A percentile compares a stretch with the other conserved stretches of the same genome.
These are phyloP conservation scores for Corymbia maculata DNA, from an alignment of 345 rosid species.

Conservation along the genomic window DNA sequence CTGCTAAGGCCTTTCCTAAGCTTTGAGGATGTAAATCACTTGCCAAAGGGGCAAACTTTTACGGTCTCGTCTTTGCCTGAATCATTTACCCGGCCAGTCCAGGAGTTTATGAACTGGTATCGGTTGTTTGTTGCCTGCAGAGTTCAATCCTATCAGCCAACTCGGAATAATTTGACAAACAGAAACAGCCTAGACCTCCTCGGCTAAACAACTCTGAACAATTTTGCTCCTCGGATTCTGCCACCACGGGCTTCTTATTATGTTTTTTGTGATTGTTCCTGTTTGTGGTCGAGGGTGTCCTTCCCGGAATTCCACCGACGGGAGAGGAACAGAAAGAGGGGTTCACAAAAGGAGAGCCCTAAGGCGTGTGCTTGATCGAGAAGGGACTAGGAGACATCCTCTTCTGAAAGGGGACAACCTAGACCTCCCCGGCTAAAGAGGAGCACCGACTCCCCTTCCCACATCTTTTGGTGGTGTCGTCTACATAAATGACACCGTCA, in stretches of 20 bases:
- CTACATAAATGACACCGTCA: constrained; percentile 80
- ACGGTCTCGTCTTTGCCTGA: too few relatives aligned
- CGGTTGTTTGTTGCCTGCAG: neutral
- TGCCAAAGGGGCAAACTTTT: too few relatives aligned
- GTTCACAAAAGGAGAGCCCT: constrained; percentile 59
- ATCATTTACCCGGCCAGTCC: neutral
- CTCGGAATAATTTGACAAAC: neutral
- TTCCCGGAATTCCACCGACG: constrained; percentile 45
- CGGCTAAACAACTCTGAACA: too few relatives aligned
- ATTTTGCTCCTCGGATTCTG: constrained; percentile 33
- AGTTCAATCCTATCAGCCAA: neutral
- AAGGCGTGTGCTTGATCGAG: constrained; percentile 55
- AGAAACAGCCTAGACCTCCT: neutral
- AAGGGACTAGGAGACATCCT: constrained; percentile 61
- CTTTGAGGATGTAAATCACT: too few relatives aligned
- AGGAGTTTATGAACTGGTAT: neutral
- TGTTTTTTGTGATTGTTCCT: constrained; percentile 26
- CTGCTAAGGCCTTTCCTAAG: too few relatives aligned
- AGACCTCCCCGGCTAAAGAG: constrained; percentile 53
- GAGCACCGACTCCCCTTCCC: constrained; percentile 48
- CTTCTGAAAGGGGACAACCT: constrained; percentile 60
- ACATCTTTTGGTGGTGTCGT: constrained; percentile 51
- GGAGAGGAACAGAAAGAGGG: constrained; percentile 53
- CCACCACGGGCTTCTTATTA: constrained; percentile 21
- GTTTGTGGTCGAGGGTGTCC: constrained; percentile 24